Evolutionary conservation across 73 alveolate species (phyloP), one percentile per base, ranked within the genome.

Genomic region (Vitrella brassicaformis): DNA sequence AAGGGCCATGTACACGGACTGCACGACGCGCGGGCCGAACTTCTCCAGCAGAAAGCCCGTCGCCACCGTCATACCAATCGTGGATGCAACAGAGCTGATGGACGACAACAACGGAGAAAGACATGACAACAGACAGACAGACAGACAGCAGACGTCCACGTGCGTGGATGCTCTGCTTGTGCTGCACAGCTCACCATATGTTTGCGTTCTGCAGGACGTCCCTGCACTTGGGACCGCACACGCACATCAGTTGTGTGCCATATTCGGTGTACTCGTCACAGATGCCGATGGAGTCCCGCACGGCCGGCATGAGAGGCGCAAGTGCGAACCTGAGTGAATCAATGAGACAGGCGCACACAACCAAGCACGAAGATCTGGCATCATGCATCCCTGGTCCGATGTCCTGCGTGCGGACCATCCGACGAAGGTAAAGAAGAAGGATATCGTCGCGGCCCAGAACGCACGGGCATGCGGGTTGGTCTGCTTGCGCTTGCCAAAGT

Each of bases 391-490:
- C 4, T 39, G 4, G 56, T 4, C 56, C 56, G 14, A 39, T 8
- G 56, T 4, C 22, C 22, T 4, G 4, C 4, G 4, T 4, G 80
- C 71, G 27, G 47, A 72, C 80, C 80, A 72, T 0, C 71, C 80
- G 14, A 72, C 31, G 66, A 72, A 72, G 27, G 80, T 71, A 25
- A 72, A 68, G 71, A 72, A 72, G 80, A 72, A 72, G n/a, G 71
- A 72, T 27, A 47, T 25, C 4, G 71, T 47, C 31, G 71, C 27
- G 27, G 28, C 71, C 67, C 71, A 47, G 71, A 72, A 72, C 4
- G 71, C 80, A 0, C 80, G 47, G 71, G 47, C 47, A 46, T 72
- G 80, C 65, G 80, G 80, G 27, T 71, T 71, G 29, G 39, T 28
- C 47, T 46, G 68, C 29, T 45, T 70, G 0, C 47, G 27, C 28